Evolutionary conservation across 164 flowering plant genomes (phyloP).

Genomic region (Berberis vulgaris): DNA sequence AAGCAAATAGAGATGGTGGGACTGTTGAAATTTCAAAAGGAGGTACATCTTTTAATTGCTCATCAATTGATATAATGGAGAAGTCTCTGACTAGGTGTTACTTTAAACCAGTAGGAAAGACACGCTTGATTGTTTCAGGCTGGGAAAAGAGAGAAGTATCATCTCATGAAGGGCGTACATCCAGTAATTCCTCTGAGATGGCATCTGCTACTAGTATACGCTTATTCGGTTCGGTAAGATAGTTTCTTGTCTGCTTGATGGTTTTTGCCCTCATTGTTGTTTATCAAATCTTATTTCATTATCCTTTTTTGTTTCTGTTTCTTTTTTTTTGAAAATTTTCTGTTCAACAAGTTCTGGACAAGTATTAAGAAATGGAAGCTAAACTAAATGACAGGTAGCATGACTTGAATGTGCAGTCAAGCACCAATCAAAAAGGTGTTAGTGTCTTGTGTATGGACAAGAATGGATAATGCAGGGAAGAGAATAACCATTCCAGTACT

Average conservation of each 20-base stretch:
- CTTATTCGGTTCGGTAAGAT: slow-evolving; percentile 36
- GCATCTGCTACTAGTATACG: slow-evolving; percentile 25
- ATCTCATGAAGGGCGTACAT: slow-evolving; percentile 36
- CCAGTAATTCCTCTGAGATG: slow-evolving; percentile 28
- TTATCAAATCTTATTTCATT: neutral
- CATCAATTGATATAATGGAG: slow-evolving; percentile 1
- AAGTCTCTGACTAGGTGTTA: neutral
- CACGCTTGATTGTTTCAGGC: slow-evolving; percentile 41
- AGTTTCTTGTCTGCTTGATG: neutral
- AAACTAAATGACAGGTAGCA: no score
- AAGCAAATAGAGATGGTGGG: slow-evolving; percentile 29
- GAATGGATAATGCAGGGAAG: no score
- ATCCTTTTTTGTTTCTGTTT: neutral
- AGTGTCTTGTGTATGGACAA: no score
- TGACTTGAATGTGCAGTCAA: no score
- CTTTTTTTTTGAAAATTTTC: no score
- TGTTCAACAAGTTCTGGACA: no score
- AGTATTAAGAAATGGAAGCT: no score
- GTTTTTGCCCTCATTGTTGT: neutral
- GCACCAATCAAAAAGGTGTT: no score
- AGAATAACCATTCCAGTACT: no score
- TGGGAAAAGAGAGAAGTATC: slow-evolving; percentile 71
- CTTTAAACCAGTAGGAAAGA: slow-evolving; percentile 33
- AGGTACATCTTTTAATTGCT: slow-evolving; percentile 19
- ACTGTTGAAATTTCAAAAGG: slow-evolving; percentile 35